Conservation (phyloP, 1,284 basidiomycete species). For the Leccinum pachyderme region DNA sequence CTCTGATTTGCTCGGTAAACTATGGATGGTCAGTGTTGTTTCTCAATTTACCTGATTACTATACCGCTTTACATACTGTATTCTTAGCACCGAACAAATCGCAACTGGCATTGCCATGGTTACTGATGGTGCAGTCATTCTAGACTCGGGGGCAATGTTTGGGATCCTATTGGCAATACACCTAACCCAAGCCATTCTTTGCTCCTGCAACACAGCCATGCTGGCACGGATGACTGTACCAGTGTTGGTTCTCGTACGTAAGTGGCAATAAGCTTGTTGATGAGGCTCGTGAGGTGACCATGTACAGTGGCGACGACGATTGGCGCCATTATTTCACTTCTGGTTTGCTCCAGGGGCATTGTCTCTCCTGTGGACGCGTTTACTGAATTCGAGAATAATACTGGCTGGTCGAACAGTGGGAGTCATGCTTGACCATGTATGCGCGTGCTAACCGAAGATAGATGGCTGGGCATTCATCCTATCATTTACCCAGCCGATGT, state of each 20-base stretch:
- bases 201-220: constrained; percentile 62
- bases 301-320: constrained; percentile 51
- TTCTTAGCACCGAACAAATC: constrained; percentile 59
- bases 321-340: constrained; percentile 51
- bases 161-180: constrained; percentile 61
- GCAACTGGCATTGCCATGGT: constrained; percentile 63
- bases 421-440: constrained; percentile 2
- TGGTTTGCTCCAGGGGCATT: constrained; percentile 50
- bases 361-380: constrained; percentile 63
- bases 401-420: constrained; percentile 59
- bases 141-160: constrained; percentile 55
- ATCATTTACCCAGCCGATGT: constrained; percentile 22
- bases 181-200: constrained; percentile 59
- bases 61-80: background rate
- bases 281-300: background rate
- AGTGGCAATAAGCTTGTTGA: constrained; percentile 14
- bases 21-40: constrained; percentile 47
- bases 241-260: constrained; percentile 58
- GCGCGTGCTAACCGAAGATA: constrained; percentile 20
- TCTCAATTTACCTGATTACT: background rate
- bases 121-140: constrained; percentile 46
- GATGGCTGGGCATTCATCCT: constrained; percentile 36
- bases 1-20: constrained; percentile 66
- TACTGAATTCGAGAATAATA: constrained; percentile 64
- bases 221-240: constrained; percentile 62